Evolutionary conservation across 768 basidiomycete genomes (phyloP), one percentile per base, ranked within the genome.

Genomic region (Pulveroboletus ravenelii): DNA sequence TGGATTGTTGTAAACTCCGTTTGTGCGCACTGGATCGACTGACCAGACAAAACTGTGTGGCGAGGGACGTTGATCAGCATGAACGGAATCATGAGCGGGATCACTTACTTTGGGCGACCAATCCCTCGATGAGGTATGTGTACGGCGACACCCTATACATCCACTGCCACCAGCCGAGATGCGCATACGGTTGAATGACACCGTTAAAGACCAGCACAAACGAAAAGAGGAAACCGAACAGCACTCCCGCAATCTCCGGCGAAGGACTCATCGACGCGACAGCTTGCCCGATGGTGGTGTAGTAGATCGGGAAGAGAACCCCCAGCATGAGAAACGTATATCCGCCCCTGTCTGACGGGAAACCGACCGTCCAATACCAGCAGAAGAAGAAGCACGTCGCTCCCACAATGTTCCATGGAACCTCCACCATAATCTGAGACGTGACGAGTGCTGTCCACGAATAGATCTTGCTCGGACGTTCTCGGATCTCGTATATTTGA

Each of bases 331-430:
- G 72, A 59, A 73, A 84, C 2, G 78, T 79, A 58, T 78, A 85
- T n/a, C 76, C 85, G 4, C 74, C 82, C 34, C 83, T 69, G 12
- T 72, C 70, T 1, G 65, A 68, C 9, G 72, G 70, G 59, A 81
- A 82, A 0, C 84, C 84, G 44, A 85, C 80, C 5, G 83, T 82
- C 79, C 80, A 85, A 65, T 76, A 87, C 84, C 84, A 87, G 57
- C 76, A 79, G 45, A 84, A 57, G 70, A 79, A 88, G 67, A 82
- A 76, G 13, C 86, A 47, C 0, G 74, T 70, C 1, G 82, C 79
- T 29, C 78, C 78, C 5, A 80, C 8, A 31, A 84, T 74, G 52
- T 84, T 83, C 78, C 79, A 83, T 2, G 82, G 82, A 1, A 84
- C 45, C 53, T 83, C 83, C 5, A 78, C 72, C 9, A 84, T 55